Evolutionary conservation across 495 filamentous ascomycete species (phyloP).

Genomic region (Tuber calosporum): DNA sequence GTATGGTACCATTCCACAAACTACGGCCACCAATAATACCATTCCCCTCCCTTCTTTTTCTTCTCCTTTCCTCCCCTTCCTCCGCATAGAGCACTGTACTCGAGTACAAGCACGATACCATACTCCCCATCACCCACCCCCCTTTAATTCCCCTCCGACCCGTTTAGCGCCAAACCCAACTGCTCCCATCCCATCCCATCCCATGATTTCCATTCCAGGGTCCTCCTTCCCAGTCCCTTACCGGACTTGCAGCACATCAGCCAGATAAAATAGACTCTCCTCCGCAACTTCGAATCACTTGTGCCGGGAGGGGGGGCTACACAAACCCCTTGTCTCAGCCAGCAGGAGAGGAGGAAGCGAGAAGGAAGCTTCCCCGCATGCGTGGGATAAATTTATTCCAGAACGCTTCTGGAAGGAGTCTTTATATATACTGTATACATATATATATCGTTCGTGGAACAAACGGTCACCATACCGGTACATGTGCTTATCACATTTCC

Average conservation of each 20-base stretch:
- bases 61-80: no score
- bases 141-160: neutral
- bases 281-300: no score
- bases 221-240: neutral
- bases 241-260: neutral
- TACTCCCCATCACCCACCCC: neutral
- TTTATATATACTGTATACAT: no score
- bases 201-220: neutral
- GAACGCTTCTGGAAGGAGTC: neutral
- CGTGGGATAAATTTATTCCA: neutral
- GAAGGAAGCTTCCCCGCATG: neutral
- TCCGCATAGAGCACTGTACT: no score
- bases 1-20: neutral
- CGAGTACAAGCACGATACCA: no score
- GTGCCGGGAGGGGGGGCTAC: no score
- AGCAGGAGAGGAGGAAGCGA: neutral
- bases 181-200: no score
- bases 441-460: no score
- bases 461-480: neutral
- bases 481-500: neutral
- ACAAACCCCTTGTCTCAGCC: neutral
- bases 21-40: neutral
- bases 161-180: neutral
- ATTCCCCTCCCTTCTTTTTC: neutral
- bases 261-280: neutral